These are phyloP conservation scores for Ophiocordyceps camponoti-leonardi DNA, from an alignment of 2,329 filamentous ascomycete genomes.

Conservation along the genomic window DNA sequence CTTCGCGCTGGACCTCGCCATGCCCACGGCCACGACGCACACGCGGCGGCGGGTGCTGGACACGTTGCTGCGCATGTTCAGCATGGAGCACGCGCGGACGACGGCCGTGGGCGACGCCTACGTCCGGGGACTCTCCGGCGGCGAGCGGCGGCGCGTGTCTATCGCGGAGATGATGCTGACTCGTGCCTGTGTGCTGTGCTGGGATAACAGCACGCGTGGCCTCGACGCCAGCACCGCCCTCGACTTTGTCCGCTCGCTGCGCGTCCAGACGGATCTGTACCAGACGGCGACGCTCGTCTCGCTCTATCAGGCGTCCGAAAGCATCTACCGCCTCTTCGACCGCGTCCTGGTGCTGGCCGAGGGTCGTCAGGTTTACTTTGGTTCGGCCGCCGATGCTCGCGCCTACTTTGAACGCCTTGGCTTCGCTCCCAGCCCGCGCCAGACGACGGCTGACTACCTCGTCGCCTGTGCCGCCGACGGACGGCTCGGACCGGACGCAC, in stretches of 20 bases:
- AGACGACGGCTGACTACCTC: slow-evolving; percentile 68
- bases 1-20: slow-evolving; percentile 74
- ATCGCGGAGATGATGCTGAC: slow-evolving; percentile 75
- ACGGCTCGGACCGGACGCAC: slow-evolving; percentile 47
- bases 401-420: slow-evolving; percentile 63
- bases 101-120: slow-evolving; percentile 76
- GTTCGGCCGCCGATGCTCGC: slow-evolving; percentile 48
- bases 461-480: slow-evolving; percentile 60
- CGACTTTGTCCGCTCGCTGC: slow-evolving; percentile 51
- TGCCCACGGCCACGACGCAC: slow-evolving; percentile 66
- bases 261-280: slow-evolving; percentile 71
- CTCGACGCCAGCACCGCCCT: slow-evolving; percentile 52
- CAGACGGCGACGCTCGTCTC: slow-evolving; percentile 73
- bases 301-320: slow-evolving; percentile 72
- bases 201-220: slow-evolving; percentile 59
- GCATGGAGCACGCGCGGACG: slow-evolving; percentile 73
- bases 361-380: slow-evolving; percentile 62
- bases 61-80: slow-evolving; percentile 77
- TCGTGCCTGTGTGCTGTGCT: slow-evolving; percentile 52
- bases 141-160: slow-evolving; percentile 63
- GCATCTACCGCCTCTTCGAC: slow-evolving; percentile 64
- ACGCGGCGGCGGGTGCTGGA: slow-evolving; percentile 54
- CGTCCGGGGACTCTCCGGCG: slow-evolving; percentile 63
- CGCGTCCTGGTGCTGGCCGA: slow-evolving; percentile 70
- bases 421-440: slow-evolving; percentile 55